Base-by-base conservation (phyloP, 805 yeast genomes). In the Yamadazyma akitaensis region DNA sequence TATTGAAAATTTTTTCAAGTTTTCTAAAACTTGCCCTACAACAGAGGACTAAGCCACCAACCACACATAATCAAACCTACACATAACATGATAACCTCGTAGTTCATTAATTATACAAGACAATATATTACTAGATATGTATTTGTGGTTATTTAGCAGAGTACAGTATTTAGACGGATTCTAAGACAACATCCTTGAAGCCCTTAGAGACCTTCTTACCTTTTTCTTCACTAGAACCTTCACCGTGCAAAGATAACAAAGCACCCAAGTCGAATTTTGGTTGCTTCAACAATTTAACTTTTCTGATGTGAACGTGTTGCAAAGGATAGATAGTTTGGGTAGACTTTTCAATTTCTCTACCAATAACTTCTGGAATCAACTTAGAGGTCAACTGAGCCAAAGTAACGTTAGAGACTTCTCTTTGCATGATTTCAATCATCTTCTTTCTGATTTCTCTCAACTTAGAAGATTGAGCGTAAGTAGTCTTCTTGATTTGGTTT, bases 191-290 rank as follows among this genome's bases (percentile, higher is more conserved):
- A 76, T 92, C 99, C 83, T 92, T 91, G 95, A 90, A 92, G 76
- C 95, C 96, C 63, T 86, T 75, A 68, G 92, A 92, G 78, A 91
- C 91, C 87, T 92, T 91, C 79, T 97, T 97, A 73, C 96, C 89
- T 77, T 94, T 96, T 75, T 91, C 96, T 72, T 84, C 80, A 60
- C 90, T 71, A 62, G 84, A 78, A 64, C 80, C 82, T 82, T 92
- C 98, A 78, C 98, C 98, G 83, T 92, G 98, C 71, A 92, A 87
- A 69, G 97, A 85, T 75, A 92, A 80, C 72, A 92, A 84, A 70
- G 95, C 78, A 77, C 97, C 97, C 70, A 92, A 85, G 76, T 92
- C 98, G 83, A 91, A 89, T 82, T 91, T 92, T 75, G 98, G 98
- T 80, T 86, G 96, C 81, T 92, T 92, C 78, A 92, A 88, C 74